Conservation (phyloP, 345 rosid species). For the Rhodamnia rubescens region DNA sequence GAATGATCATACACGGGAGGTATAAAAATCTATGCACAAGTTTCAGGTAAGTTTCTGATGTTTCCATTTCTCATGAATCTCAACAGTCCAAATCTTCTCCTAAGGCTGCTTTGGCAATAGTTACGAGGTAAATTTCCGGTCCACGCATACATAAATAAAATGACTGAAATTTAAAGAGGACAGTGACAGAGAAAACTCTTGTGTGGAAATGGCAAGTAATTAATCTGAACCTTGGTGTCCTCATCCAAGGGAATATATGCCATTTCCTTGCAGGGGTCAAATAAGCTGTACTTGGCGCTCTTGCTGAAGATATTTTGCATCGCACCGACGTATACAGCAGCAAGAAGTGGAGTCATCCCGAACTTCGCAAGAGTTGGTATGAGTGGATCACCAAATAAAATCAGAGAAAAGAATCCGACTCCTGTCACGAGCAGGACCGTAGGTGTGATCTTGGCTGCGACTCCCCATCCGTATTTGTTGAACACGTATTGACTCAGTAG, state of each 20-base stretch:
- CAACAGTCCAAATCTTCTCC: neutral
- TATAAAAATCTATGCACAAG: neutral
- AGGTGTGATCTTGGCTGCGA: slow-evolving; percentile 86
- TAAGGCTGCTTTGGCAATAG: neutral
- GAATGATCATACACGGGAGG: neutral
- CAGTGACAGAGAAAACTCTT: neutral
- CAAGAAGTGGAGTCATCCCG: slow-evolving; percentile 94
- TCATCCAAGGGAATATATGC: slow-evolving; percentile 95
- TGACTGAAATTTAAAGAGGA: neutral
- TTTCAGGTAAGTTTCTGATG: neutral
- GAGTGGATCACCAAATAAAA: slow-evolving; percentile 69
- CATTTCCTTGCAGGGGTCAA: slow-evolving; percentile 99
- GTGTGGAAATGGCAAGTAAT: neutral
- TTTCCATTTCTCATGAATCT: neutral
- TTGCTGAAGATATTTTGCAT: slow-evolving; percentile 98
- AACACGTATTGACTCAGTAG: slow-evolving; percentile 80
- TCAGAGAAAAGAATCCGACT: slow-evolving; percentile 82
- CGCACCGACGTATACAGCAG: slow-evolving; percentile 98
- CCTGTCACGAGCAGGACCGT: slow-evolving; percentile 81
- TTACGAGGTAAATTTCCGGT: neutral
- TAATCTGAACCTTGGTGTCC: slow-evolving; percentile 71
- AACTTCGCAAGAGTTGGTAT: slow-evolving; percentile 57
- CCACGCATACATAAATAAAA: neutral
- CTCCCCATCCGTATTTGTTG: slow-evolving; percentile 94
- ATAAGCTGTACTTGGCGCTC: slow-evolving; percentile 97